Percentiles rank a stretch among this genome's conserved stretches.
Evolutionary conservation across 306 rosid species (phyloP).

Genomic region (Cercis canadensis): DNA sequence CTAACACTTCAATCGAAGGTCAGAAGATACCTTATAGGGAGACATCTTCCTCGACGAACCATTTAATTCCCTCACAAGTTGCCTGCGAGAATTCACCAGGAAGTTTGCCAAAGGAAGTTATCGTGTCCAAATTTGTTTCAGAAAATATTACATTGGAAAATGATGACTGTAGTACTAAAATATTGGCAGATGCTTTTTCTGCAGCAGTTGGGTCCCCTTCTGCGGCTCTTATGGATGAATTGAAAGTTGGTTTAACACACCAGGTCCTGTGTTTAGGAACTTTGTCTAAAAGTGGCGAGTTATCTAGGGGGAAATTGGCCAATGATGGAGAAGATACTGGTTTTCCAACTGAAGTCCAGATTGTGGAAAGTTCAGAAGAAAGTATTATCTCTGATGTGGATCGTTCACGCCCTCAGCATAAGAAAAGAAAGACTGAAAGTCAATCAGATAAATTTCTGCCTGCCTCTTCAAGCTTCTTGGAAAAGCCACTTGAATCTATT

Average conservation of each 20-base stretch:
- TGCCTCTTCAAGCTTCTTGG: constrained; percentile 42
- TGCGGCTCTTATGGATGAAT: constrained; percentile 45
- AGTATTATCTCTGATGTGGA: constrained; percentile 44
- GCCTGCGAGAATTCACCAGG: constrained; percentile 36
- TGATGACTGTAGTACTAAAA: constrained; percentile 15
- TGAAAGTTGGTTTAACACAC: constrained; percentile 33
- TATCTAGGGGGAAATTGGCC: constrained; percentile 31
- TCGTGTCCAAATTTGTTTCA: constrained; percentile 34
- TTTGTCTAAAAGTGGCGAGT: constrained; percentile 41
- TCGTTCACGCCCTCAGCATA: constrained; percentile 50
- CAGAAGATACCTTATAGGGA: constrained; percentile 27
- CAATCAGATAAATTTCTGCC: constrained; percentile 32
- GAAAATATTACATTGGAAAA: constrained; percentile 29
- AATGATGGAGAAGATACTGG: constrained; percentile 35
- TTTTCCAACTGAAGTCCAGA: constrained; percentile 43
- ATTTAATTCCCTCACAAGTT: constrained; percentile 35
- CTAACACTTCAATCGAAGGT: constrained; percentile 36
- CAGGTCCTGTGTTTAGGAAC: constrained; percentile 31
- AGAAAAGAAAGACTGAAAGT: constrained; percentile 59
- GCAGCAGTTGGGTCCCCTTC: constrained; percentile 39
- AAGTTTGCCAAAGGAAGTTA: constrained; percentile 38
- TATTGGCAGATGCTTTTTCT: constrained; percentile 43
- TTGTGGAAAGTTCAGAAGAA: constrained; percentile 32
- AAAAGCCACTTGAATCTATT: constrained; percentile 42
- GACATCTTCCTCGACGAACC: constrained; percentile 39